These are phyloP conservation scores for Fusarium piperis DNA, from an alignment of 2,329 filamentous ascomycete species.

Conservation along the genomic window DNA sequence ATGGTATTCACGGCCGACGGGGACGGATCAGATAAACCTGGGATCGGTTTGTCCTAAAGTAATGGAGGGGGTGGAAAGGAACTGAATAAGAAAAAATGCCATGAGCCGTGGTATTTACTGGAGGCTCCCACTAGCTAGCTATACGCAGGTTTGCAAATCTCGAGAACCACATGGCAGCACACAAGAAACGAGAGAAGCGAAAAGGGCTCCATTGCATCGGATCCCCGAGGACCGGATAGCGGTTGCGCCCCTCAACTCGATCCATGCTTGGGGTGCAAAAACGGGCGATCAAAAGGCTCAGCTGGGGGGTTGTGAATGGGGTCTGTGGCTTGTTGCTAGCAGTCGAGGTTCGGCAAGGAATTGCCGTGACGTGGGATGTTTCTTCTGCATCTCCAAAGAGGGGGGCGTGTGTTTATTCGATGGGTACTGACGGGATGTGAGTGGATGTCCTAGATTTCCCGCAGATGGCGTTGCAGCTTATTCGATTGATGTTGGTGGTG, in stretches of 20 bases:
- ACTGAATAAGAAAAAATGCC: constrained; percentile 6
- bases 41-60: background rate
- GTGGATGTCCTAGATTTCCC: constrained; percentile 19
- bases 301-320: constrained; percentile 14
- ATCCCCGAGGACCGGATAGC: background rate
- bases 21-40: constrained; percentile 28
- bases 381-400: background rate
- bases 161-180: constrained; percentile 8
- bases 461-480: constrained; percentile 9
- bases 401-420: constrained; percentile 12
- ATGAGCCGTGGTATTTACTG: constrained; percentile 15
- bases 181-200: background rate
- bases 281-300: constrained; percentile 20
- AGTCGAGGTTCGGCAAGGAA: constrained; percentile 37
- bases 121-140: background rate
- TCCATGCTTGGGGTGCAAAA: background rate
- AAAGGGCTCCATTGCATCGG: background rate
- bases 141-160: constrained; percentile 18
- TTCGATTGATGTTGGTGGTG: background rate
- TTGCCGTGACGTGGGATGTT: constrained; percentile 38
- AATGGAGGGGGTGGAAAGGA: background rate
- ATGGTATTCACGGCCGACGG: background rate
- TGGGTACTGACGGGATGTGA: background rate
- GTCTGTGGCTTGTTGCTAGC: constrained; percentile 33
- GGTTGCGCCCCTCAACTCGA: background rate